Conservation (phyloP, 345 rosid genomes). For the Eucalyptus tenuipes region DNA sequence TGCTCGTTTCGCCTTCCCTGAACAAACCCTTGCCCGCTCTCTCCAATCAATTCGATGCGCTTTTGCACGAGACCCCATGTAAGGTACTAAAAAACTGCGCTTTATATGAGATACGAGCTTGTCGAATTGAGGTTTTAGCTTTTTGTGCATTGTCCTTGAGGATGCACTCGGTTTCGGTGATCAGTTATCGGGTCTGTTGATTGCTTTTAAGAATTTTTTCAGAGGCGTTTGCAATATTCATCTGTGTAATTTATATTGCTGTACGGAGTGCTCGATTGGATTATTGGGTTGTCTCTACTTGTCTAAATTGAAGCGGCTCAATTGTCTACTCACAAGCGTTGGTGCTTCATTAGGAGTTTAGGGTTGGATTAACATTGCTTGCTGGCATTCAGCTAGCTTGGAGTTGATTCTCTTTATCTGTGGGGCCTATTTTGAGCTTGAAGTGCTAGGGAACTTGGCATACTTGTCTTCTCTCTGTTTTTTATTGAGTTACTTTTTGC, state of each 20-base stretch:
- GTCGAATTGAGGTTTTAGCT: background rate
- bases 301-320: background rate
- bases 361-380: constrained; percentile 10
- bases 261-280: background rate
- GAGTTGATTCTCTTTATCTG: background rate
- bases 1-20: constrained; percentile 18
- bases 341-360: background rate
- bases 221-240: background rate
- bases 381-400: constrained; percentile 25
- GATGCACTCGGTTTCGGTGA: background rate
- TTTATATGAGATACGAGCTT: background rate
- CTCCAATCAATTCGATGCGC: constrained; percentile 24
- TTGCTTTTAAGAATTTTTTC: background rate
- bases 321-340: background rate
- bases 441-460: background rate
- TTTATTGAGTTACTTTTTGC: background rate
- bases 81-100: constrained; percentile 13
- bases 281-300: background rate
- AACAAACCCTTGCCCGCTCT: constrained; percentile 20
- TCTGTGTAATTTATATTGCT: background rate
- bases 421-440: background rate
- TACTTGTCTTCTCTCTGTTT: background rate
- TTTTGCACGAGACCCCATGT: constrained; percentile 8
- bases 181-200: background rate
- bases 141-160: background rate